Percentiles rank a stretch among this genome's conserved stretches.
These are phyloP conservation scores for Thielaviopsis punctulata DNA, from an alignment of 2,329 filamentous ascomycete species.

Conservation along the genomic window DNA sequence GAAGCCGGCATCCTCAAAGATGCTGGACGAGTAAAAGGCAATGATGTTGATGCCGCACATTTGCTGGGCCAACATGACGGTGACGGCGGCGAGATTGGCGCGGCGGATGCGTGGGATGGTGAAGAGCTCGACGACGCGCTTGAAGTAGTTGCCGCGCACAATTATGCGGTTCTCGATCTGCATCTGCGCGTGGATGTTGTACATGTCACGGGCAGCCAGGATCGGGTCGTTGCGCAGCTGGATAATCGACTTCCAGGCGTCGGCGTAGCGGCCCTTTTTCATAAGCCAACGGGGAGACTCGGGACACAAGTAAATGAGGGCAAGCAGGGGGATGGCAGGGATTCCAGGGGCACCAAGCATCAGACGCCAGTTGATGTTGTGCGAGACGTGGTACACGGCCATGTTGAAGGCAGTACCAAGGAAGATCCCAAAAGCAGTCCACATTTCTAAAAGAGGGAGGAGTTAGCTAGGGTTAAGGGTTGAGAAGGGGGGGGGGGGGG, in stretches of 20 bases:
- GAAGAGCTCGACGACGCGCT: constrained; percentile 37
- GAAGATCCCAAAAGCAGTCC: constrained; percentile 42
- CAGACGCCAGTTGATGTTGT: constrained; percentile 38
- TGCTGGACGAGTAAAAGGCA: constrained; percentile 30
- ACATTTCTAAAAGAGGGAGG: constrained; percentile 22
- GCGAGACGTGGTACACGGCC: constrained; percentile 40
- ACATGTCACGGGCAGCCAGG: constrained; percentile 44
- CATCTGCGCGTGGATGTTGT: constrained; percentile 32
- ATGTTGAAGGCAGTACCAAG: constrained; percentile 49
- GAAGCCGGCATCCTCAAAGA: constrained; percentile 28
- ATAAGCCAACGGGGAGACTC: constrained; percentile 51
- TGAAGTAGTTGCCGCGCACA: constrained; percentile 27
- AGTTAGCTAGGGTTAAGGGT: not conserved
- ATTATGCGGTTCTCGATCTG: constrained; percentile 19
- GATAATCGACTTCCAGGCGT: constrained; percentile 39
- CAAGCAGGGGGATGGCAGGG: constrained; percentile 42
- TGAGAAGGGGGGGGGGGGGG: not conserved
- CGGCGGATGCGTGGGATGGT: constrained; percentile 39
- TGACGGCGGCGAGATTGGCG: constrained; percentile 48
- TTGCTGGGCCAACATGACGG: constrained; percentile 51
- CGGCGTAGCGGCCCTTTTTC: constrained; percentile 37
- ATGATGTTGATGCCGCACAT: constrained; percentile 41
- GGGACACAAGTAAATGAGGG: constrained; percentile 42
- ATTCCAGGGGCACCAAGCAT: constrained; percentile 45
- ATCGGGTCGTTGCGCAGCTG: constrained; percentile 39